Conservation (phyloP, 768 basidiomycete genomes). For the Phallus indusiatus region DNA sequence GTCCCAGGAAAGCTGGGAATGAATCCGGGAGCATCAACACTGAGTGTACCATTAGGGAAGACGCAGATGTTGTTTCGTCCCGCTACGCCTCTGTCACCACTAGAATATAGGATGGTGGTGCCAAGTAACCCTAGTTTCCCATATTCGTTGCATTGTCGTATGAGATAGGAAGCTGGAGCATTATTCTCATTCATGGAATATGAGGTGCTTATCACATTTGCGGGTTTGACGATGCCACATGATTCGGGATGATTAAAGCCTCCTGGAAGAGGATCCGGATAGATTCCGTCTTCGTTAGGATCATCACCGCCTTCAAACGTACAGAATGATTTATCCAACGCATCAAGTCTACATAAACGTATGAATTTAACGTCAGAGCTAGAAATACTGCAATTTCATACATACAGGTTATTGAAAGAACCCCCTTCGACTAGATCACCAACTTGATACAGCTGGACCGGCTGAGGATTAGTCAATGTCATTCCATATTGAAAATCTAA, state of each 20-base stretch:
- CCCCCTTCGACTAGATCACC: constrained; percentile 10
- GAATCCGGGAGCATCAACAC: constrained; percentile 2
- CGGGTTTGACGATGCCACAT: constrained; percentile 28
- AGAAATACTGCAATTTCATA: neutral
- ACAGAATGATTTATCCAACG: constrained; percentile 33
- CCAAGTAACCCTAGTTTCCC: constrained; percentile 36
- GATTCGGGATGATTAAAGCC: constrained; percentile 24
- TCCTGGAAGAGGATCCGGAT: constrained; percentile 7
- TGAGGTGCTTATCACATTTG: constrained; percentile 19
- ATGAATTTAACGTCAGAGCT: neutral
- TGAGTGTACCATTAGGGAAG: constrained; percentile 5
- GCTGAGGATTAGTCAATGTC: constrained; percentile 5
- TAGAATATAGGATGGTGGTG: constrained; percentile 16
- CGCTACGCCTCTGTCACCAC: constrained; percentile 6
- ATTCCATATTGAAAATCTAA: constrained; percentile 40
- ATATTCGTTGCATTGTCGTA: constrained; percentile 36
- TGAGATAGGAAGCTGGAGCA: constrained; percentile 25
- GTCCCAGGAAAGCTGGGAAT: constrained; percentile 15
- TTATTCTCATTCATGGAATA: constrained; percentile 9
- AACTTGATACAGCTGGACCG: constrained; percentile 12
- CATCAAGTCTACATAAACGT: constrained; percentile 24
- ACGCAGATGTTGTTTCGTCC: constrained; percentile 6
- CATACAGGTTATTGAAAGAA: constrained; percentile 2
- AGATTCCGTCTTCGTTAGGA: constrained; percentile 6
- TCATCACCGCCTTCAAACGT: constrained; percentile 30